Conservation (phyloP, 2,329 filamentous ascomycete species). For the Scleromitrula shiraiana region DNA sequence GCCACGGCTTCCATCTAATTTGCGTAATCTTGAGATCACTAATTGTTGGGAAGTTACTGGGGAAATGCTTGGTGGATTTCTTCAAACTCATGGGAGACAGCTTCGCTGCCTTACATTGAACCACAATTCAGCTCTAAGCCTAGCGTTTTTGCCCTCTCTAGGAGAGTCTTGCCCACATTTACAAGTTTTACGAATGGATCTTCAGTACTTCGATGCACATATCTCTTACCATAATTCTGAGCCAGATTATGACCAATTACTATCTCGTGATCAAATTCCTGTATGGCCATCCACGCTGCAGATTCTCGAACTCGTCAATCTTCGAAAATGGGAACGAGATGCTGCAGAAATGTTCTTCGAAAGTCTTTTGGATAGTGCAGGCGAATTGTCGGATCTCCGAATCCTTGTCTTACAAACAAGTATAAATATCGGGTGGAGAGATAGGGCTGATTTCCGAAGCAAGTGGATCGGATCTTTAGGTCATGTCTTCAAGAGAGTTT, state of each 20-base stretch:
- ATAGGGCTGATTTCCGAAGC: slow-evolving; percentile 70
- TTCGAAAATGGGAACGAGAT: slow-evolving; percentile 64
- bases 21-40: slow-evolving; percentile 63
- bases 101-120: slow-evolving; percentile 62
- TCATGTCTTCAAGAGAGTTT: slow-evolving; percentile 52
- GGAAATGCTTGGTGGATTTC: slow-evolving; percentile 54
- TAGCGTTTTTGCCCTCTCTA: slow-evolving; percentile 65
- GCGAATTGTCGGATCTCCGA: slow-evolving; percentile 57
- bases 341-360: slow-evolving; percentile 71
- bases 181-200: slow-evolving; percentile 64
- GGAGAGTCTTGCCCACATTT: slow-evolving; percentile 62
- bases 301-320: slow-evolving; percentile 64
- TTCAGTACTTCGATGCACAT: slow-evolving; percentile 68
- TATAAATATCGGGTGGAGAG: slow-evolving; percentile 72
- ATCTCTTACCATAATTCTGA: slow-evolving; percentile 62
- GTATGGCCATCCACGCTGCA: slow-evolving; percentile 70
- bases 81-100: slow-evolving; percentile 58
- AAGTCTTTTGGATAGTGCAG: slow-evolving; percentile 67
- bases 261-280: slow-evolving; percentile 59
- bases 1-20: slow-evolving; percentile 54
- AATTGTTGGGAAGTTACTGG: slow-evolving; percentile 73
- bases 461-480: slow-evolving; percentile 68
- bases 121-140: slow-evolving; percentile 70
- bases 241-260: slow-evolving; percentile 62
- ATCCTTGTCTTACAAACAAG: slow-evolving; percentile 64